phyloP scores from a whole-genome alignment of 164 flowering plant genomes.

The Dillenia turbinata region DNA sequence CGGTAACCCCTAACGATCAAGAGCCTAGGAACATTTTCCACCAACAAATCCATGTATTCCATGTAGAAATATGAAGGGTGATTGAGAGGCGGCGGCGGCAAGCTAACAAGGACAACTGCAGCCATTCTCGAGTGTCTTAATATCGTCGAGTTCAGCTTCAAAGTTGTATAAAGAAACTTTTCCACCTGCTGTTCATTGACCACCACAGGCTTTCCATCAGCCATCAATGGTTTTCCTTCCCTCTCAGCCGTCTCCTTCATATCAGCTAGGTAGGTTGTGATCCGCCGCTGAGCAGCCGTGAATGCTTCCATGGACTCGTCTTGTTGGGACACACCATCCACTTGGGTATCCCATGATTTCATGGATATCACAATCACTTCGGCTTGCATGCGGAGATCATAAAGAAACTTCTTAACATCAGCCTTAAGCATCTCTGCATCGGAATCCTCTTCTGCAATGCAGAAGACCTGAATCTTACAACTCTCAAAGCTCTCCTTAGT shows the following conservation, averaged over 20 bases:
- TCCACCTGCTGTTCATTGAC: conserved; percentile 90
- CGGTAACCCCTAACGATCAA: conserved; percentile 93
- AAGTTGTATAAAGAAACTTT: conserved; percentile 84
- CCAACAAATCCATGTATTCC: conserved; percentile 97
- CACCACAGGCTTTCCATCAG: conserved; percentile 69
- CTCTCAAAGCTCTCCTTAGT: conserved; percentile 96
- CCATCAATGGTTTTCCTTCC: conserved; percentile 54
- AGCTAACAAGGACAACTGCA: conserved; percentile 91
- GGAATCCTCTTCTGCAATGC: conserved; percentile 95
- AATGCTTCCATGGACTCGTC: conserved; percentile 90
- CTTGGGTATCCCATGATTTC: conserved; percentile 81
- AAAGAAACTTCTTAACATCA: conserved; percentile 88
- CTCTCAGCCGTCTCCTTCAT: conserved; percentile 58
- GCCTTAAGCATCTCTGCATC: conserved; percentile 90
- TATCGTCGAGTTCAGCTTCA: conserved; percentile 89
- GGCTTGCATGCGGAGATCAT: conserved; percentile 99
- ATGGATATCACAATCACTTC: conserved; percentile 91
- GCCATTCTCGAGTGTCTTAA: conserved; percentile 95
- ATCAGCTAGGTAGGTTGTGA: conserved; percentile 43
- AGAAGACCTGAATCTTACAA: conserved; percentile 96
- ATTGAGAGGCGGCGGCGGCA: conserved; percentile 84
- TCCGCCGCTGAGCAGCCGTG: conserved; percentile 58
- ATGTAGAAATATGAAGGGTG: conserved; percentile 95
- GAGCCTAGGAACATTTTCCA: conserved; percentile 88
- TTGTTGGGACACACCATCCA: conserved; percentile 51